A percentile compares a stretch with the other conserved stretches of the same genome.
Conservation (phyloP, 306 rosid genomes). For the Hippophae gyantsensis region DNA sequence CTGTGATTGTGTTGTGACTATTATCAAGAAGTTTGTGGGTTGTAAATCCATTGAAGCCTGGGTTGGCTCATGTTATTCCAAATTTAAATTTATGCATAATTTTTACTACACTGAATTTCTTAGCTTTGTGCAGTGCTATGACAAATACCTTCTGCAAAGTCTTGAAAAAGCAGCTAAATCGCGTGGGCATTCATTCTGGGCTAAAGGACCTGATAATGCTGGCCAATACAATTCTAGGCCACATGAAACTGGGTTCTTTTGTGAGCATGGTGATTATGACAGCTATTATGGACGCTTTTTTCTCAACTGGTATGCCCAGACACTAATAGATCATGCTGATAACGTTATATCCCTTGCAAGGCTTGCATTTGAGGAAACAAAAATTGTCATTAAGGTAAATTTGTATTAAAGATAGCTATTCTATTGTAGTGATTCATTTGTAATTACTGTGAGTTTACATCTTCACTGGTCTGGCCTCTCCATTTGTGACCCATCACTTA, state of each 20-base stretch:
- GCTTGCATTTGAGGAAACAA: constrained; percentile 88
- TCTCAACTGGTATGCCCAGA: constrained; percentile 89
- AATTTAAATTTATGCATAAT: not conserved
- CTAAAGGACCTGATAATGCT: constrained; percentile 90
- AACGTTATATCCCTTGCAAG: constrained; percentile 87
- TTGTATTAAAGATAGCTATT: constrained; percentile 11
- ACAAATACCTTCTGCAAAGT: constrained; percentile 75
- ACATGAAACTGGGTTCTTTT: constrained; percentile 89
- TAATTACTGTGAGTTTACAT: constrained; percentile 4
- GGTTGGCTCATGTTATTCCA: constrained; percentile 2
- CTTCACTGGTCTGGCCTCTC: not conserved
- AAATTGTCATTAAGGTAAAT: constrained; percentile 69
- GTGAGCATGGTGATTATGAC: constrained; percentile 95
- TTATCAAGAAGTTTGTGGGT: not conserved
- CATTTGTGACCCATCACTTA: not conserved
- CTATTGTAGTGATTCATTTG: constrained; percentile 5
- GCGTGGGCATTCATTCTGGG: constrained; percentile 95
- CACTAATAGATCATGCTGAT: constrained; percentile 75
- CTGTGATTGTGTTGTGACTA: not conserved
- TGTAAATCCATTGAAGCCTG: not conserved
- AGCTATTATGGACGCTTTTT: constrained; percentile 96
- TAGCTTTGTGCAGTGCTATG: constrained; percentile 65
- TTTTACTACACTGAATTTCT: not conserved
- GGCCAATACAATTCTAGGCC: constrained; percentile 90
- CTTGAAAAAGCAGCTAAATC: constrained; percentile 71